These are phyloP conservation scores for Fraxinus ornus DNA, from an alignment of 305 asterid species.

Conservation along the genomic window DNA sequence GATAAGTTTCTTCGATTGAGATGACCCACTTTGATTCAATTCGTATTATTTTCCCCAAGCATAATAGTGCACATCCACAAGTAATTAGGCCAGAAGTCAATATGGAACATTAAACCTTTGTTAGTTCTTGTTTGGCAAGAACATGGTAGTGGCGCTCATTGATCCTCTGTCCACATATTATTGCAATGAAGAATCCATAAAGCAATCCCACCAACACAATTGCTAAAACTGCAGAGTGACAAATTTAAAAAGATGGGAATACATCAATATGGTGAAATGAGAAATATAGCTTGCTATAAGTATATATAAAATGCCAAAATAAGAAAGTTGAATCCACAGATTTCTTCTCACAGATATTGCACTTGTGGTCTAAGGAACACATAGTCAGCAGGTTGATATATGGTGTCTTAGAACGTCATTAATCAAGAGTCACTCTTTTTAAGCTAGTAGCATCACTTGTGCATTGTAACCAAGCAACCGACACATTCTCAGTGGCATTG, in stretches of 20 bases:
- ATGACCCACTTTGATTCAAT: not conserved
- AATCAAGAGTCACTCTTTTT: not conserved
- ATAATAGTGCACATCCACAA: not conserved
- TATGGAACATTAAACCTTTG: slow-evolving; percentile 54
- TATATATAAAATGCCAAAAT: not conserved
- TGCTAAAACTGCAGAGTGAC: slow-evolving; percentile 64
- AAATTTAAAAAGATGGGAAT: slow-evolving; percentile 1
- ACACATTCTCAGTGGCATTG: slow-evolving; percentile 1
- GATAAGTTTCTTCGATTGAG: not conserved
- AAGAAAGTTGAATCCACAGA: not conserved
- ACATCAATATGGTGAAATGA: not conserved
- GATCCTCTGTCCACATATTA: slow-evolving; percentile 84
- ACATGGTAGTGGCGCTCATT: slow-evolving; percentile 93
- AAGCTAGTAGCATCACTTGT: slow-evolving; percentile 6
- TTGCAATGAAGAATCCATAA: slow-evolving; percentile 96
- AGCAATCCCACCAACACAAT: slow-evolving; percentile 94
- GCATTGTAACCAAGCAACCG: not conserved
- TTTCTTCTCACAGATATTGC: not conserved
- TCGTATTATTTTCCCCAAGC: slow-evolving; percentile 3
- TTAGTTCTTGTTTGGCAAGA: slow-evolving; percentile 92
- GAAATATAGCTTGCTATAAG: not conserved
- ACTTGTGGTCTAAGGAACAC: not conserved
- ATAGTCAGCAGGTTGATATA: not conserved
- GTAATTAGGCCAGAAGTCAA: slow-evolving; percentile 14
- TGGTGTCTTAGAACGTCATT: not conserved